Conservation (phyloP, 495 filamentous ascomycete species). For the Cenococcum geophilum region DNA sequence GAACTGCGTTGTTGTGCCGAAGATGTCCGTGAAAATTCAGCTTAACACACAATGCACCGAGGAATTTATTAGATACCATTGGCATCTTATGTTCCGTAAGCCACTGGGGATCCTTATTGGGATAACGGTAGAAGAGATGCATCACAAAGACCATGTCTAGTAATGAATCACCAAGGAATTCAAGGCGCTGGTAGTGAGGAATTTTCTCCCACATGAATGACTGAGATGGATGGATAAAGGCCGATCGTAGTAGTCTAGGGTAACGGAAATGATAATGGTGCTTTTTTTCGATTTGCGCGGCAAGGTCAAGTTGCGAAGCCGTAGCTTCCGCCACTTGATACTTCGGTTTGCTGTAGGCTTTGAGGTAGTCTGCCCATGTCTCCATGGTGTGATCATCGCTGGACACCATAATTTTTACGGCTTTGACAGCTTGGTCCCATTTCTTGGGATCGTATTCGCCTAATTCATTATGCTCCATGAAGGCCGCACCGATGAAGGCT, state of each 20-base stretch:
- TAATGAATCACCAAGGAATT: conserved; percentile 88
- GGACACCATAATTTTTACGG: conserved; percentile 71
- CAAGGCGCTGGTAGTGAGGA: conserved; percentile 85
- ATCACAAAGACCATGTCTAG: conserved; percentile 84
- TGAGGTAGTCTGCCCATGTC: conserved; percentile 64
- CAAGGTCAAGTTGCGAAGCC: conserved; percentile 60
- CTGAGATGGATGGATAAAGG: conserved; percentile 85
- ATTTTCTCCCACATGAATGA: conserved; percentile 64
- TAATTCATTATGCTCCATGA: conserved; percentile 55
- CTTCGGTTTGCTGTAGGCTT: conserved; percentile 60
- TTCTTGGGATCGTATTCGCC: conserved; percentile 39
- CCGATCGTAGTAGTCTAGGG: conserved; percentile 70
- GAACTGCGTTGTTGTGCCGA: conserved; percentile 49
- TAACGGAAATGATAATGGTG: conserved; percentile 77
- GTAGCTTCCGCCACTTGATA: conserved; percentile 61
- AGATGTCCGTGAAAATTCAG: conserved; percentile 74
- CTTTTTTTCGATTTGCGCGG: conserved; percentile 55
- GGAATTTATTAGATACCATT: conserved; percentile 96
- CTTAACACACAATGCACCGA: conserved; percentile 71
- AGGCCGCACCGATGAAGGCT: conserved; percentile 84
- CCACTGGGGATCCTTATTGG: conserved; percentile 86
- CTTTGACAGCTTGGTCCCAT: conserved; percentile 76
- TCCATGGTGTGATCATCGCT: conserved; percentile 60
- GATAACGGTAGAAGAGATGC: conserved; percentile 68
- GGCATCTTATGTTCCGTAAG: conserved; percentile 99